phyloP scores from a whole-genome alignment of 108 stramenopile species.

The Pseudonitzschia multistriata region DNA sequence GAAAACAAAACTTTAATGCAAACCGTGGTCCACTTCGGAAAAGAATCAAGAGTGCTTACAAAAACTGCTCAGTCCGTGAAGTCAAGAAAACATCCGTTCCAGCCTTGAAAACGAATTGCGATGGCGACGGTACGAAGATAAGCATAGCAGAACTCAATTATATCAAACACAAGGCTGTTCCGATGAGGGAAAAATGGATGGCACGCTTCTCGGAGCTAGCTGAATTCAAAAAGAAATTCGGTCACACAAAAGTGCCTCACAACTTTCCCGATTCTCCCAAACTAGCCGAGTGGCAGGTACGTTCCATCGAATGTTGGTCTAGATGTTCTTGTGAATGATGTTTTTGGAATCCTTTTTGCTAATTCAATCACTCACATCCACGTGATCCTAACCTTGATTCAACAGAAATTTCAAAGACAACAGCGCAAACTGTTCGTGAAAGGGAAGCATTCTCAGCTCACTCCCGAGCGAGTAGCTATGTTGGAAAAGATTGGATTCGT shows the following conservation, averaged over 20 bases:
- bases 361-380: background rate
- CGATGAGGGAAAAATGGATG: constrained; percentile 13
- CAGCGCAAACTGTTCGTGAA: constrained; percentile 52
- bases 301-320: background rate
- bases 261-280: constrained; percentile 33
- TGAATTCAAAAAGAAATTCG: constrained; percentile 11
- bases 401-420: constrained; percentile 35
- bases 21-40: background rate
- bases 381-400: constrained; percentile 21
- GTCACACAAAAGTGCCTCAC: constrained; percentile 38
- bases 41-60: background rate
- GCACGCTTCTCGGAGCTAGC: constrained; percentile 3
- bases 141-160: constrained; percentile 7
- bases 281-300: constrained; percentile 39
- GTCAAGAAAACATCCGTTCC: background rate
- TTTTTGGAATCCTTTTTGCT: background rate
- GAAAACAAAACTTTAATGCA: background rate
- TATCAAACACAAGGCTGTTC: constrained; percentile 13
- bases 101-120: constrained; percentile 4
- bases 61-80: background rate
- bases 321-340: background rate
- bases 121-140: background rate
- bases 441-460: constrained; percentile 44
- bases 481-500: constrained; percentile 55
- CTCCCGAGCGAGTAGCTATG: constrained; percentile 34